Evolutionary conservation across 2,329 filamentous ascomycete genomes (phyloP).

Genomic region (Sclerotiophoma versabilis): DNA sequence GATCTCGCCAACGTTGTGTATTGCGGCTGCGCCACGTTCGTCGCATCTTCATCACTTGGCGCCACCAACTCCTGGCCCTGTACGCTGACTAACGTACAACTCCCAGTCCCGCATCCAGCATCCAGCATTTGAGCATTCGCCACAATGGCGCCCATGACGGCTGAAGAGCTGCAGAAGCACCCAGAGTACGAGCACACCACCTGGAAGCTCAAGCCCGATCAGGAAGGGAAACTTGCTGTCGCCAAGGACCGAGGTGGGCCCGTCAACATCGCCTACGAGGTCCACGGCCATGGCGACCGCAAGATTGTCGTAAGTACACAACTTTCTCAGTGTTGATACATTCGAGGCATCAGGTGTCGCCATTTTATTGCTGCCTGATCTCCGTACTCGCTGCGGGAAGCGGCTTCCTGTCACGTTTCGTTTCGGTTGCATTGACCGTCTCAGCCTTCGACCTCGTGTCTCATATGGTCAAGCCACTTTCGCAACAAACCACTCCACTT

Average conservation of each 20-base stretch:
- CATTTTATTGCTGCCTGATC: slow-evolving; percentile 24
- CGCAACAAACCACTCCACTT: background rate
- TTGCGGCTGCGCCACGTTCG: slow-evolving; percentile 28
- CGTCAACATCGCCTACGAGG: slow-evolving; percentile 77
- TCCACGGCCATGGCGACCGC: slow-evolving; percentile 76
- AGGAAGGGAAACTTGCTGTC: slow-evolving; percentile 67
- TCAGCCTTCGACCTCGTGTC: slow-evolving; percentile 38
- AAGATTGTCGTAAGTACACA: slow-evolving; percentile 72
- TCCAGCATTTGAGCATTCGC: background rate
- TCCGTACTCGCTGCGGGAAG: slow-evolving; percentile 11
- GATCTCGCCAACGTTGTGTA: slow-evolving; percentile 6
- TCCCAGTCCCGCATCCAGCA: slow-evolving; percentile 11
- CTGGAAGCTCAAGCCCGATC: slow-evolving; percentile 73
- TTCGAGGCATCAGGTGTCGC: slow-evolving; percentile 24
- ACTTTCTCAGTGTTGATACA: slow-evolving; percentile 25
- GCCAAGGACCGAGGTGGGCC: slow-evolving; percentile 77
- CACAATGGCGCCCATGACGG: slow-evolving; percentile 52
- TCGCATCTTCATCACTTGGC: slow-evolving; percentile 20
- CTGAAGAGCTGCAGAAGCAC: slow-evolving; percentile 67
- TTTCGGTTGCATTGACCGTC: slow-evolving; percentile 48
- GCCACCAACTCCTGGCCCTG: slow-evolving; percentile 5
- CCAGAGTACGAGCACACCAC: slow-evolving; percentile 71
- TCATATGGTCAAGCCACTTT: slow-evolving; percentile 25
- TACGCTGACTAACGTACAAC: slow-evolving; percentile 14
- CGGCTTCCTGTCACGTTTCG: slow-evolving; percentile 38